These are phyloP conservation scores for Chalaropsis ovoidea DNA, from an alignment of 2,329 filamentous ascomycete genomes.

Conservation along the genomic window DNA sequence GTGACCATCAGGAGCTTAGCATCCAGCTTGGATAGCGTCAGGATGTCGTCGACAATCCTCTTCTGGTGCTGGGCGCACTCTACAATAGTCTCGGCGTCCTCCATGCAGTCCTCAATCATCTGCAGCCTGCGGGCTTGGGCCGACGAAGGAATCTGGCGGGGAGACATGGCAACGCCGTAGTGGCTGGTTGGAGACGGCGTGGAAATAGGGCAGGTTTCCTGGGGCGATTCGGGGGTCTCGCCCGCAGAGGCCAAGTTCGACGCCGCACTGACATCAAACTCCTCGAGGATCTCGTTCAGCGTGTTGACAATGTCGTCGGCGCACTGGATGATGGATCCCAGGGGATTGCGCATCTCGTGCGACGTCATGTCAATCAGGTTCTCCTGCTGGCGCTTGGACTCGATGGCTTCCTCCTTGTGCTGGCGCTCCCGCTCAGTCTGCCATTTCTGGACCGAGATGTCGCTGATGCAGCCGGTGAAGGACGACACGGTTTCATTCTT, in stretches of 20 bases:
- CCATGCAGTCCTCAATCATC: conserved; percentile 44
- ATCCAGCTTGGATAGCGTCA: conserved; percentile 66
- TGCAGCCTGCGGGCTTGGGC: conserved; percentile 3
- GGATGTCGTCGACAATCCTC: conserved; percentile 63
- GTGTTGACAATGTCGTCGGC: conserved; percentile 57
- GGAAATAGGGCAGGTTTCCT: background rate
- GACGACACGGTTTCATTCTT: conserved; percentile 40
- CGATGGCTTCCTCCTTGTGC: conserved; percentile 46
- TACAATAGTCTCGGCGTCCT: conserved; percentile 67
- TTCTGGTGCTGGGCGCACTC: conserved; percentile 74
- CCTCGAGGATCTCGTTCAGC: conserved; percentile 34
- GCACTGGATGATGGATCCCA: conserved; percentile 64
- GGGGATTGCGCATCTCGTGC: conserved; percentile 63
- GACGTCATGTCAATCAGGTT: conserved; percentile 71
- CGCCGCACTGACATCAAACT: conserved; percentile 32
- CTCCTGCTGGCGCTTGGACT: conserved; percentile 59
- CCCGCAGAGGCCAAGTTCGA: conserved; percentile 12
- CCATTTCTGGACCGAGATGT: conserved; percentile 43
- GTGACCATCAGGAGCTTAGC: conserved; percentile 63
- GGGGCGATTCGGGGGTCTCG: conserved; percentile 22
- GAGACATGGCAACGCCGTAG: background rate
- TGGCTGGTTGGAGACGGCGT: background rate
- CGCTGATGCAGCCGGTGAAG: conserved; percentile 40
- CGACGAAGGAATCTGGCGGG: conserved; percentile 15
- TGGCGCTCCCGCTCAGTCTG: conserved; percentile 42